A percentile compares a stretch with the other conserved stretches of the same genome.
These are phyloP conservation scores for Kockovaella imperatae DNA, from an alignment of 768 basidiomycete genomes.

Conservation along the genomic window DNA sequence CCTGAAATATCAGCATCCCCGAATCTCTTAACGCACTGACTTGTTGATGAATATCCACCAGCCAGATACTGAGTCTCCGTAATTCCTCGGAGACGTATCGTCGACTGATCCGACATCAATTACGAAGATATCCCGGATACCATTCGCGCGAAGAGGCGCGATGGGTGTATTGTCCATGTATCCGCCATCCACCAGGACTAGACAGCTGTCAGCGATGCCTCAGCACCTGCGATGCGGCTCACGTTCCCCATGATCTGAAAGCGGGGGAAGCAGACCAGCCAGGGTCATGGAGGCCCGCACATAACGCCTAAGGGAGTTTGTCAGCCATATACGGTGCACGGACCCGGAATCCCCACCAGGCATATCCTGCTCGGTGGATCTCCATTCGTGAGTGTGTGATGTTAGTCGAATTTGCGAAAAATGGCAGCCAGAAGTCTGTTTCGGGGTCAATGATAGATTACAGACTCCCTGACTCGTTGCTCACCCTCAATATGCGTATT, in stretches of 20 bases:
- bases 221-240: slow-evolving; percentile 3
- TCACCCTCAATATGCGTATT: slow-evolving; percentile 63
- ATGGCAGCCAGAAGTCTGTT: slow-evolving; percentile 92
- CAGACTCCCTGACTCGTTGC: no score
- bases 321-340: neutral
- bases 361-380: slow-evolving; percentile 96
- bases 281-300: slow-evolving; percentile 94
- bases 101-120: slow-evolving; percentile 89
- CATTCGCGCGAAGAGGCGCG: slow-evolving; percentile 82
- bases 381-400: slow-evolving; percentile 95
- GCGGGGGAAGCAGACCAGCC: slow-evolving; percentile 85
- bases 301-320: slow-evolving; percentile 20
- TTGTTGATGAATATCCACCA: slow-evolving; percentile 92
- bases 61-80: slow-evolving; percentile 90
- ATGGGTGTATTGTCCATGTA: slow-evolving; percentile 54
- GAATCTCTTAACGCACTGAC: slow-evolving; percentile 44
- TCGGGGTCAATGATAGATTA: neutral
- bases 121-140: slow-evolving; percentile 82
- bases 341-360: slow-evolving; percentile 79
- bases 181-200: slow-evolving; percentile 46
- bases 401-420: slow-evolving; percentile 95
- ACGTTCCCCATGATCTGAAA: slow-evolving; percentile 81
- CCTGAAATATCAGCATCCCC: slow-evolving; percentile 3
- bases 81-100: slow-evolving; percentile 88
- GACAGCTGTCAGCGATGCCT: neutral